These are phyloP conservation scores for Colletotrichum destructivum DNA, from an alignment of 2,329 filamentous ascomycete genomes.

Conservation along the genomic window DNA sequence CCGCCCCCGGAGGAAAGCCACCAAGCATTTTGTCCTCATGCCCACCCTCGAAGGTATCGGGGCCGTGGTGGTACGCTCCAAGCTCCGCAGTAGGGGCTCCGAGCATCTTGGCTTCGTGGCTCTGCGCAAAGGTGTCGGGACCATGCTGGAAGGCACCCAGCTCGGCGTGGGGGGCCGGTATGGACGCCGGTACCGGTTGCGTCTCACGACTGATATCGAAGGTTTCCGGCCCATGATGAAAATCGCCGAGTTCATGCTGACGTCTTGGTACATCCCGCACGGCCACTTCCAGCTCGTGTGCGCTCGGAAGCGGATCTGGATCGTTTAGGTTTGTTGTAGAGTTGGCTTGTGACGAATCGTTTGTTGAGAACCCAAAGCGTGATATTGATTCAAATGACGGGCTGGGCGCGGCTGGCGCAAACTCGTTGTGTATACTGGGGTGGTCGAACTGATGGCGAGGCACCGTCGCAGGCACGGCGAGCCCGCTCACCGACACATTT, in stretches of 20 bases:
- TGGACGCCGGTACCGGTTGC: neutral
- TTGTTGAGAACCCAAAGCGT: conserved; percentile 8
- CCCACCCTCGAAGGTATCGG: conserved; percentile 35
- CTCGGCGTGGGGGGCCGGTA: conserved; percentile 24
- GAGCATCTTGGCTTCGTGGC: conserved; percentile 35
- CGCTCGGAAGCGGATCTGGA: conserved; percentile 30
- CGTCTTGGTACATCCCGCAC: conserved; percentile 35
- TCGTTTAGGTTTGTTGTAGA: conserved; percentile 36
- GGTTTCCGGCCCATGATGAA: conserved; percentile 34
- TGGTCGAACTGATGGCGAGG: conserved; percentile 36
- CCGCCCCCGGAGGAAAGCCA: conserved; percentile 23
- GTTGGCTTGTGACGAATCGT: conserved; percentile 21
- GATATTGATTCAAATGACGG: conserved; percentile 12
- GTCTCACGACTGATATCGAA: conserved; percentile 1
- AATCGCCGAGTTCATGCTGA: conserved; percentile 37
- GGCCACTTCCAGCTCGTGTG: conserved; percentile 38
- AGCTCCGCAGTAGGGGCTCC: conserved; percentile 35
- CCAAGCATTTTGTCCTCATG: conserved; percentile 40
- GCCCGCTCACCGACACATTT: conserved; percentile 3
- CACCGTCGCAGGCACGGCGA: conserved; percentile 3
- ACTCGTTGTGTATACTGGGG: conserved; percentile 26
- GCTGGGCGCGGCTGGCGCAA: conserved; percentile 26
- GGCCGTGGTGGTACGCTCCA: conserved; percentile 37
- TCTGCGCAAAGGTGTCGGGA: conserved; percentile 29
- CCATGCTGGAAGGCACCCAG: conserved; percentile 38